Evolutionary conservation across 2,329 filamentous ascomycete species (phyloP).

Genomic region (Cladophialophora yegresii): DNA sequence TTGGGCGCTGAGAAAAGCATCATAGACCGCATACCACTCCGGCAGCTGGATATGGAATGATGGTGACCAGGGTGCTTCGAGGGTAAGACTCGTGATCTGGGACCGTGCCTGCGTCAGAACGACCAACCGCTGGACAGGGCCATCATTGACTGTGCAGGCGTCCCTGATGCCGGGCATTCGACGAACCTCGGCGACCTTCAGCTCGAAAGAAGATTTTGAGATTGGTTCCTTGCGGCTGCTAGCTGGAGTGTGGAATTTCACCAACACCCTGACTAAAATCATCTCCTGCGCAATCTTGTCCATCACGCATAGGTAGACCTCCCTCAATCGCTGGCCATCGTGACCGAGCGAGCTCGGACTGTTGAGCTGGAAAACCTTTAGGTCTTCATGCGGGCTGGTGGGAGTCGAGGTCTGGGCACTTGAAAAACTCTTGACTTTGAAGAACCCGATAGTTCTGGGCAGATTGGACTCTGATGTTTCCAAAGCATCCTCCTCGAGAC

Average conservation of each 20-base stretch:
- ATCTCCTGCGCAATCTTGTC: conserved; percentile 68
- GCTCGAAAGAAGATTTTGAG: conserved; percentile 24
- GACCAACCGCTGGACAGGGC: conserved; percentile 66
- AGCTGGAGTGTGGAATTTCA: conserved; percentile 46
- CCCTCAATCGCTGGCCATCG: conserved; percentile 33
- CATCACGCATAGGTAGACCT: conserved; percentile 64
- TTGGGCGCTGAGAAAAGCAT: conserved; percentile 62
- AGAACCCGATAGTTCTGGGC: conserved; percentile 31
- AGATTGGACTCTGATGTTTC: conserved; percentile 26
- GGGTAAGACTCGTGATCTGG: conserved; percentile 66
- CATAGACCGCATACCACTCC: conserved; percentile 58
- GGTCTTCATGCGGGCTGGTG: background rate
- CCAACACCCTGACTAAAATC: conserved; percentile 65
- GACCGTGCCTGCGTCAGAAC: conserved; percentile 67
- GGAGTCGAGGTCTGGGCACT: conserved; percentile 14
- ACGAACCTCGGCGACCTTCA: conserved; percentile 50
- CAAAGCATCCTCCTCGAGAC: conserved; percentile 26
- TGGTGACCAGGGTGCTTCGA: conserved; percentile 75
- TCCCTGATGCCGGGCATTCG: conserved; percentile 70
- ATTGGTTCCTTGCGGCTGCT: conserved; percentile 18
- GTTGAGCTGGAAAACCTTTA: conserved; percentile 28
- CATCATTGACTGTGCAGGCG: conserved; percentile 70
- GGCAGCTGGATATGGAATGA: conserved; percentile 68
- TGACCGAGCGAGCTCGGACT: conserved; percentile 4
- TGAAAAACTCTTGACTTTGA: conserved; percentile 34